phyloP scores from a whole-genome alignment of 305 asterid genomes.

The Nicotiana rustica region DNA sequence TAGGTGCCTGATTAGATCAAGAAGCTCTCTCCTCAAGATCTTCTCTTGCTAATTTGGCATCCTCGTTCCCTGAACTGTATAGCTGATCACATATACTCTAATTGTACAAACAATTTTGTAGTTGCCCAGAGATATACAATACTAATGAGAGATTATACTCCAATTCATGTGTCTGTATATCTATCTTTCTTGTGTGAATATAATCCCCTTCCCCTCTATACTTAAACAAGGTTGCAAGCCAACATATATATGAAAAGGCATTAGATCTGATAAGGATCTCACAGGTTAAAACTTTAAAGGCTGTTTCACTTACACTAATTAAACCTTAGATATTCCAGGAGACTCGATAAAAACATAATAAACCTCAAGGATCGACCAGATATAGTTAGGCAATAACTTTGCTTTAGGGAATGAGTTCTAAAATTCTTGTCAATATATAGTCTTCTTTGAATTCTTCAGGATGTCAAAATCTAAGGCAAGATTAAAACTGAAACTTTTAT shows the following conservation, averaged over 20 bases:
- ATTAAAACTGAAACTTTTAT: background rate
- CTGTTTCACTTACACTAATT: background rate
- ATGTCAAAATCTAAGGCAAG: background rate
- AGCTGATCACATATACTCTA: background rate
- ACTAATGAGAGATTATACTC: background rate
- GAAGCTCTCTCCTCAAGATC: slow-evolving; percentile 22
- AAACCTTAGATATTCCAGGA: too few relatives aligned
- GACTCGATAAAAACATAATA: too few relatives aligned
- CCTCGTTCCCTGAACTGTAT: background rate
- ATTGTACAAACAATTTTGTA: background rate
- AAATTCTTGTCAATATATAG: background rate
- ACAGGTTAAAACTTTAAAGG: background rate
- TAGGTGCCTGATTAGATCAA: slow-evolving; percentile 18
- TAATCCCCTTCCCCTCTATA: background rate
- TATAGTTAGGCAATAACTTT: background rate
- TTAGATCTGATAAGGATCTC: background rate
- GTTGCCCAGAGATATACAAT: background rate
- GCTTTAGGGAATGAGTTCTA: background rate
- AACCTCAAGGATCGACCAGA: too few relatives aligned
- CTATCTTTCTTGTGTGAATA: background rate
- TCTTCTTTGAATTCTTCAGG: background rate
- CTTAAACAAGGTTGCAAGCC: background rate
- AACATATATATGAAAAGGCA: background rate
- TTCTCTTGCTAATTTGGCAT: background rate
- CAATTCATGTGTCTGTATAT: background rate